Conservation (phyloP, 139 green algal genomes). For the Coccomyxa sp. region DNA sequence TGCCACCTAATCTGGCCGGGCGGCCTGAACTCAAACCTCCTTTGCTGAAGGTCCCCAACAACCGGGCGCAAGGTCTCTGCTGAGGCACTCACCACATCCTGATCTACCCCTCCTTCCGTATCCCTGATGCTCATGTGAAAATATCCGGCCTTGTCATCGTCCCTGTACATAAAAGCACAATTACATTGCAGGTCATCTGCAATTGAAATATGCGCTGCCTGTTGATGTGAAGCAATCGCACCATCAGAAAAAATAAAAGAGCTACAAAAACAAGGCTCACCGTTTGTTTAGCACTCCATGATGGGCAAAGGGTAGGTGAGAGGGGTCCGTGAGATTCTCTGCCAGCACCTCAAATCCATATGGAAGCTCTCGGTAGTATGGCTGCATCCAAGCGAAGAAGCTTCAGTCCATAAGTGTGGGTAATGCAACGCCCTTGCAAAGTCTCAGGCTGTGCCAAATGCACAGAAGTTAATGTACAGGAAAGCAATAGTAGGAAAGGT, state of each 20-base stretch:
- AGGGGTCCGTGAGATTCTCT: conserved; percentile 67
- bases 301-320: conserved; percentile 38
- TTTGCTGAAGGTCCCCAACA: background rate
- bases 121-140: background rate
- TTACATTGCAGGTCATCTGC: background rate
- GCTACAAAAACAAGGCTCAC: background rate
- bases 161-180: background rate
- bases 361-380: conserved; percentile 32
- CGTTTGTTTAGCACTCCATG: background rate
- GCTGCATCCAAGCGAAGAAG: background rate
- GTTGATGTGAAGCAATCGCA: background rate
- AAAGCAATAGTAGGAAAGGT: no score
- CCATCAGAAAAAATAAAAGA: background rate
- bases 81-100: background rate
- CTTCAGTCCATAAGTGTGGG: no score
- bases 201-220: background rate
- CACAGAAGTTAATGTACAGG: no score
- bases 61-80: background rate
- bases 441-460: no score
- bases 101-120: no score
- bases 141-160: background rate
- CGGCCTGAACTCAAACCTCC: background rate
- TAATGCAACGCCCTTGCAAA: no score
- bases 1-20: background rate
- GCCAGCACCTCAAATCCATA: conserved; percentile 38